These are phyloP conservation scores for Nakazawaea siamensis DNA, from an alignment of 805 yeast genomes.

Conservation along the genomic window DNA sequence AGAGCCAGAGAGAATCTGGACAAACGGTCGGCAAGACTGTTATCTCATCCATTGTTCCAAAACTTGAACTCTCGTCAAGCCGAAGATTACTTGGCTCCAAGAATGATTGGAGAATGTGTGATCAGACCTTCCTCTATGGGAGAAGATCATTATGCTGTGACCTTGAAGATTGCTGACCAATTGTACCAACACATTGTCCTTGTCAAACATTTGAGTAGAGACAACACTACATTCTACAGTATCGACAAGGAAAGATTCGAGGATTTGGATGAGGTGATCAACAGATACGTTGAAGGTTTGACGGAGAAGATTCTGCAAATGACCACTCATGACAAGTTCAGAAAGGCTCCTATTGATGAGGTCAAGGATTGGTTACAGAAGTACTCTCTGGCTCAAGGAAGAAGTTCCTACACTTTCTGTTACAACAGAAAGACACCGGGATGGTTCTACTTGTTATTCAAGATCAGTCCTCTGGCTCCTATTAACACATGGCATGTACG, in stretches of 20 bases:
- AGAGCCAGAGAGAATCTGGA: conserved; percentile 55
- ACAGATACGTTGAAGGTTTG: conserved; percentile 77
- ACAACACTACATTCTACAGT: conserved; percentile 50
- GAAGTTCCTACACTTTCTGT: conserved; percentile 87
- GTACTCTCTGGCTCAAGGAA: conserved; percentile 85
- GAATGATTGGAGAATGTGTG: conserved; percentile 85
- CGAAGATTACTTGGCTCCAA: conserved; percentile 84
- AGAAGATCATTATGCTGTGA: conserved; percentile 76
- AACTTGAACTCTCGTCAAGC: conserved; percentile 83
- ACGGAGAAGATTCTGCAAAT: conserved; percentile 79
- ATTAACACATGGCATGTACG: conserved; percentile 84
- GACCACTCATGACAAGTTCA: conserved; percentile 82
- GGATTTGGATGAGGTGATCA: conserved; percentile 90
- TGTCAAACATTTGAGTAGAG: conserved; percentile 43
- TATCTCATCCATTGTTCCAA: conserved; percentile 87
- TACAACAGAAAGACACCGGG: conserved; percentile 89
- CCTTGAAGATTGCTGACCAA: conserved; percentile 93
- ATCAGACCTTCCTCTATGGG: conserved; percentile 94
- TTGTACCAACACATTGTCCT: conserved; percentile 89
- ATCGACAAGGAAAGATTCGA: conserved; percentile 57
- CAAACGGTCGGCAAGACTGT: conserved; percentile 62
- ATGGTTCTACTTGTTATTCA: conserved; percentile 83
- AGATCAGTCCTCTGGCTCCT: conserved; percentile 61
- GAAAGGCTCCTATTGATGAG: conserved; percentile 68
- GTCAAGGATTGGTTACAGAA: conserved; percentile 83